Conservation (phyloP, 2,329 filamentous ascomycete genomes). For the Gnomoniopsis smithogilvyi region DNA sequence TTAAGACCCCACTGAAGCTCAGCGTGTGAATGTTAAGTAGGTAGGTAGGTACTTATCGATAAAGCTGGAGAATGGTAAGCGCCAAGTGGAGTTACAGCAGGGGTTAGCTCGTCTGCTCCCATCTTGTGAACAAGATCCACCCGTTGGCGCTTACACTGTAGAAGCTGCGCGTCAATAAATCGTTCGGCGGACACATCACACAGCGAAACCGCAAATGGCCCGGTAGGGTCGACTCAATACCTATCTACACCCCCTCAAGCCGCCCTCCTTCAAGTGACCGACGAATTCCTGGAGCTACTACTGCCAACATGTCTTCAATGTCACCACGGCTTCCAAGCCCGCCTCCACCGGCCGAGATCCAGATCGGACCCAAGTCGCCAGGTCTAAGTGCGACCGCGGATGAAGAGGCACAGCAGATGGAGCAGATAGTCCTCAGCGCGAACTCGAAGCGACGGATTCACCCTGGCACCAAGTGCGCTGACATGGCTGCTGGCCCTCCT, state of each 20-base stretch:
- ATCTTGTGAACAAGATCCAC: not conserved
- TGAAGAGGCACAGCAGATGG: slow-evolving; percentile 59
- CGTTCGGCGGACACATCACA: not conserved
- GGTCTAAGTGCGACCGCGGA: slow-evolving; percentile 33
- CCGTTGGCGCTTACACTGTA: not conserved
- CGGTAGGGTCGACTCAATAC: not conserved
- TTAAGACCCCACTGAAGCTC: too few species aligned
- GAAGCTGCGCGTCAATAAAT: not conserved
- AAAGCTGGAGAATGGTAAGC: too few species aligned
- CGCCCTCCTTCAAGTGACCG: not conserved
- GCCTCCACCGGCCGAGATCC: slow-evolving; percentile 90
- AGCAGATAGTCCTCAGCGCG: slow-evolving; percentile 63
- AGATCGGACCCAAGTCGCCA: slow-evolving; percentile 58
- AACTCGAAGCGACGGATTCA: slow-evolving; percentile 82
- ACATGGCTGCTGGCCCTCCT: slow-evolving; percentile 91
- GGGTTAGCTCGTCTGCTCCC: not conserved
- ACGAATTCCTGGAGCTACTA: slow-evolving; percentile 17
- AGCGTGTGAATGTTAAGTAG: too few species aligned
- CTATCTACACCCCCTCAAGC: not conserved
- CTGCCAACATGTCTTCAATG: slow-evolving; percentile 63
- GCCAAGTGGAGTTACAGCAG: not conserved
- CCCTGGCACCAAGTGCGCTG: slow-evolving; percentile 83
- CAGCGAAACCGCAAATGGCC: not conserved
- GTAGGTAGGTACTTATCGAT: too few species aligned
- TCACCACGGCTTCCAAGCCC: slow-evolving; percentile 93